Evolutionary conservation across 495 filamentous ascomycete genomes (phyloP), one percentile per base, ranked within the genome.

Genomic region (Mytilinidion resinicola): DNA sequence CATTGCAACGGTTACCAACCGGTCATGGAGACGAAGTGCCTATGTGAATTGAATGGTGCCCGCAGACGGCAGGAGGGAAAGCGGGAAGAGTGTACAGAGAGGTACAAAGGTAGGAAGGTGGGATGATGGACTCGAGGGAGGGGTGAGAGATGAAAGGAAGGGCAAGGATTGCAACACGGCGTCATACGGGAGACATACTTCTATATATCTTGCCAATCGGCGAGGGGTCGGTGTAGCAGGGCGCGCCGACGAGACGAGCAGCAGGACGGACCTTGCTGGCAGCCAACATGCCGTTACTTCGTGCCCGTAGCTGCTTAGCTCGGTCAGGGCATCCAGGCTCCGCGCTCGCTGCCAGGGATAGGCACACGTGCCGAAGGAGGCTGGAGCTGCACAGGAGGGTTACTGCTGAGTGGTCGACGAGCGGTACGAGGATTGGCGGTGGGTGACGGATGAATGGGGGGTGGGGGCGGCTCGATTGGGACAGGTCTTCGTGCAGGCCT

Each of bases 1-100:
- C 63, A 65, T 65, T 11, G 46, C 53, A 34, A 46, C 38, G 37
- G 35, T 57, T 38, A 51, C 21, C 35, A 36, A 58, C 4, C 25
- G 33, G 25, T 17, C 54, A 59, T 53, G 20, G 54, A 35, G 34
- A 30, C 14, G 53, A 46, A 35, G 53, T 9, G 46, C 9, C 36
- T 34, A 52, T 49, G 17, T 47, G 17, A 30, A 46, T 51, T 30
- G 25, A 6, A 30, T 3, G 25, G 6, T 30, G 25, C 3, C 25
- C 2, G 25, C 25, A 30, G 25, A 30, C 6, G 46, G 21, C 33
- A 8, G 25, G n/a, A 49, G 15, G 1, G 1, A 49, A n/a, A 25
- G 14, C 25, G 15, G 21, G 20, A 30, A 30, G 25, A 11, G 17
- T 4, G 12, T 8, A 10, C 3, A 48, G 14, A 15, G 44, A 20